phyloP scores from a whole-genome alignment of 305 asterid genomes.

The Fraxinus baroniana region DNA sequence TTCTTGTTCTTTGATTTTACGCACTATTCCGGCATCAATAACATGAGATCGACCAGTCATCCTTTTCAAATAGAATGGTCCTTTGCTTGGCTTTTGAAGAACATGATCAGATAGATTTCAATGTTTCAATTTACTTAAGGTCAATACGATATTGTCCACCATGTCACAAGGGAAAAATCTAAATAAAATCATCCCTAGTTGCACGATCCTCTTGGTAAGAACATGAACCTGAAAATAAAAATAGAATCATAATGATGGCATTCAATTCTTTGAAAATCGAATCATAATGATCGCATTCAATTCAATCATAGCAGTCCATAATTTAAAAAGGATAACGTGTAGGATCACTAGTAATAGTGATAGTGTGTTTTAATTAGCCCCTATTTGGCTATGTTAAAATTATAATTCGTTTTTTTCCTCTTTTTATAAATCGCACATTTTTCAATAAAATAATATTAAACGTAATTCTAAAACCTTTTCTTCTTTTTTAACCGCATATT shows the following conservation, averaged over 20 bases:
- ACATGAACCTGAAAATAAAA: conserved; percentile 40
- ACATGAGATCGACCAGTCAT: conserved; percentile 42
- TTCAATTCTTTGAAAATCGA: too few relatives aligned
- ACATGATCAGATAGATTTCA: conserved; percentile 49
- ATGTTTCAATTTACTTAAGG: conserved; percentile 24
- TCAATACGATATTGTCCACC: conserved; percentile 39
- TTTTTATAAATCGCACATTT: too few relatives aligned
- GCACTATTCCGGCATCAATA: conserved; percentile 48
- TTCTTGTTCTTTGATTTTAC: conserved; percentile 31
- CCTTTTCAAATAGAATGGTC: conserved; percentile 43
- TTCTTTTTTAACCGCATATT: too few relatives aligned
- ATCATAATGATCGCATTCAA: too few relatives aligned
- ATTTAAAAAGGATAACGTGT: not conserved
- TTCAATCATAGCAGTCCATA: not conserved
- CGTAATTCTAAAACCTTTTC: too few relatives aligned
- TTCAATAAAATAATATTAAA: too few relatives aligned
- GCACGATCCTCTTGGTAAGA: conserved; percentile 35
- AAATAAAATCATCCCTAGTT: conserved; percentile 41
- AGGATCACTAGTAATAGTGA: too few relatives aligned
- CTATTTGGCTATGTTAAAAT: too few relatives aligned
- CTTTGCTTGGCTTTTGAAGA: conserved; percentile 40
- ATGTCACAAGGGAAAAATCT: conserved; percentile 19
- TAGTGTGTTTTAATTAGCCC: too few relatives aligned
- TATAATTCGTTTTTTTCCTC: too few relatives aligned
- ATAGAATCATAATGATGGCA: too few relatives aligned